These are phyloP conservation scores for Arachis stenosperma DNA, from an alignment of 306 rosid species.

Conservation along the genomic window DNA sequence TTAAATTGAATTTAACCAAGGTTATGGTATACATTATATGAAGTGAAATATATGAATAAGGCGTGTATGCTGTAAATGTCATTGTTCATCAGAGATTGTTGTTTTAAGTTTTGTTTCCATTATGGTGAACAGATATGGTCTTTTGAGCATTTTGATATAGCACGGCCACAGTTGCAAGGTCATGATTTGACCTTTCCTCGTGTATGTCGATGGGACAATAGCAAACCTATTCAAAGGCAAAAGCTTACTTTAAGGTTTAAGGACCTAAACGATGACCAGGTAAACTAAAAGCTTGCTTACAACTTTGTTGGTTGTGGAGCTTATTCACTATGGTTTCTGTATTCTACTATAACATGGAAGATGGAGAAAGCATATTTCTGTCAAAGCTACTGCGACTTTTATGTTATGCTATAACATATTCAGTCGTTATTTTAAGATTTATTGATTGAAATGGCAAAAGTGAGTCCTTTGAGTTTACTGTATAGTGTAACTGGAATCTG, in stretches of 20 bases:
- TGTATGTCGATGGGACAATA: conserved; percentile 58
- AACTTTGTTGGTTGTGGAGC: conserved; percentile 9
- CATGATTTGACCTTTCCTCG: conserved; percentile 55
- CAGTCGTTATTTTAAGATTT: conserved; percentile 6
- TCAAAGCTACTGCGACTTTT: conserved; percentile 13
- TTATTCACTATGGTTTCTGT: background rate
- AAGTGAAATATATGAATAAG: background rate
- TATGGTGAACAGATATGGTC: conserved; percentile 58
- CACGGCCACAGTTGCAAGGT: conserved; percentile 51
- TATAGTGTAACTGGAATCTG: conserved; percentile 22
- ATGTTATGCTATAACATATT: background rate
- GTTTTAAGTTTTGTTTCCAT: conserved; percentile 8
- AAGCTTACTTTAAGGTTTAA: conserved; percentile 50
- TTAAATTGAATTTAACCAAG: conserved; percentile 8
- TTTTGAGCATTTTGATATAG: conserved; percentile 66
- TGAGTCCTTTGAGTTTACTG: conserved; percentile 18
- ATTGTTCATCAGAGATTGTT: conserved; percentile 23
- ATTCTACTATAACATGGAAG: background rate
- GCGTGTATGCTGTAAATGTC: conserved; percentile 6
- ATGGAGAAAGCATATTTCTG: conserved; percentile 14
- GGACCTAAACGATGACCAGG: conserved; percentile 57
- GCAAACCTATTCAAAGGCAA: conserved; percentile 47
- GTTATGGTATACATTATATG: conserved; percentile 7
- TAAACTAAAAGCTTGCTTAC: conserved; percentile 35
- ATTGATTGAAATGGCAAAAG: conserved; percentile 28